Percentiles rank a stretch among this genome's conserved stretches.
Evolutionary conservation across 148 eudicot species (phyloP).

Genomic region (Vaccinium macrocarpon): DNA sequence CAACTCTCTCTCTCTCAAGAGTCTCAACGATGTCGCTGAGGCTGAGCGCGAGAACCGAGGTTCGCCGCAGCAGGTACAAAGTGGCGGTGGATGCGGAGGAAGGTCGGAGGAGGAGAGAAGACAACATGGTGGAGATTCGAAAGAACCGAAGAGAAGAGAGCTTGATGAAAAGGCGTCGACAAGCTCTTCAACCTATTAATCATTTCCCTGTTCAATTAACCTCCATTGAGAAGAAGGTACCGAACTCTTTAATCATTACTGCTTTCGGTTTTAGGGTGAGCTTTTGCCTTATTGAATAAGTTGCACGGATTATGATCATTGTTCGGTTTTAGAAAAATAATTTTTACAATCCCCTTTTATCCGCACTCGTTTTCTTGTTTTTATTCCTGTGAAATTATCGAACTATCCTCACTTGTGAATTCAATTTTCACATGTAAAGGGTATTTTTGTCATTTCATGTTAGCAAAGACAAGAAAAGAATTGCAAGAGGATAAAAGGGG

Average conservation of each 20-base stretch:
- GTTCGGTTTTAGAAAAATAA: too few species aligned
- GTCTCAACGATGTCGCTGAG: slow-evolving; percentile 28
- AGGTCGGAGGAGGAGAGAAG: slow-evolving; percentile 40
- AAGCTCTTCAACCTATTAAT: slow-evolving; percentile 25
- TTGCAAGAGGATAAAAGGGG: too few species aligned
- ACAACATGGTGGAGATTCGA: slow-evolving; percentile 44
- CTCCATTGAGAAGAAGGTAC: slow-evolving; percentile 31
- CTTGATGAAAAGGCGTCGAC: slow-evolving; percentile 35
- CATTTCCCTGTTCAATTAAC: slow-evolving; percentile 17
- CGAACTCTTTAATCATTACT: not conserved
- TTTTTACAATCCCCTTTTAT: too few species aligned
- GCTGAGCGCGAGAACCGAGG: slow-evolving; percentile 30
- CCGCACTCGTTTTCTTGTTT: too few species aligned
- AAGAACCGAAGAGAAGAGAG: slow-evolving; percentile 36
- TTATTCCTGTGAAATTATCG: too few species aligned
- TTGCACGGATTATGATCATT: not conserved
- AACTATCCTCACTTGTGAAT: too few species aligned
- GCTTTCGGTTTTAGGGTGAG: not conserved
- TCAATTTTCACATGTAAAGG: too few species aligned
- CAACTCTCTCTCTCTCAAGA: not conserved
- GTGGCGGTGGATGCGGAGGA: slow-evolving; percentile 42
- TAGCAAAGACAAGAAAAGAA: too few species aligned
- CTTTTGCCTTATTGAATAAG: not conserved
- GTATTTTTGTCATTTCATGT: too few species aligned
- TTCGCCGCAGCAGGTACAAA: slow-evolving; percentile 36